Evolutionary conservation across 2,329 filamentous ascomycete species (phyloP), one percentile per base, ranked within the genome.

Genomic region (Corniculantispora saksenae): DNA sequence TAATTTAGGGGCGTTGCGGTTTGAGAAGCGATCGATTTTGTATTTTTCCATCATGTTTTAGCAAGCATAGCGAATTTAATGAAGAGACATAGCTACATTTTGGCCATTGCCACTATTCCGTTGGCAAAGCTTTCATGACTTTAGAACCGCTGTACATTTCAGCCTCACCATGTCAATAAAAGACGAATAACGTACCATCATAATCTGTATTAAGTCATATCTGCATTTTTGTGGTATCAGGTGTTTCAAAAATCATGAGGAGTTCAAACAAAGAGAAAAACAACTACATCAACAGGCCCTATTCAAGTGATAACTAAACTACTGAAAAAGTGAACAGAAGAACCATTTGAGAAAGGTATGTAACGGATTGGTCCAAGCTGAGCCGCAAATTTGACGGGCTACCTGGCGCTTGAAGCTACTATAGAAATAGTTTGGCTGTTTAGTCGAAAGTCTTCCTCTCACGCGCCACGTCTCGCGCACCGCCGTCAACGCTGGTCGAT

Each of bases 381-480:
- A 13, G 19, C 38, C 21, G n/a, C 43, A 1, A n/a, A 35, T 23
- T 55, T 35, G 25, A 12, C 50, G 17, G 23, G 32, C 17, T 7
- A 6, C 17, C 13, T 25, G 17, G 43, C 8, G 27, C 43, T 15
- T 48, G 19, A 35, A 3, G 27, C 8, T 19, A 19, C 9, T 15
- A 21, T 35, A 29, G 15, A 43, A 43, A 3, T 21, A 12, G 21
- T 23, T 38, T 12, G 43, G 23, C 25, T 15, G 6, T 7, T 63
- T 29, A 56, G 43, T 58, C 45, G n/a, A 71, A 73, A 29, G 72
- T 63, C 69, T 78, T 86, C 66, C 85, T 79, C 71, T 84, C 82
- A 40, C 81, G 79, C 3, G 81, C 77, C 7, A 79, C 75, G 67
- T 83, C 80, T 66, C 76, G 81, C n/a, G 78, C 78, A 1, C 78